Conservation (phyloP, 306 rosid genomes). For the Spatholobus suberectus region DNA sequence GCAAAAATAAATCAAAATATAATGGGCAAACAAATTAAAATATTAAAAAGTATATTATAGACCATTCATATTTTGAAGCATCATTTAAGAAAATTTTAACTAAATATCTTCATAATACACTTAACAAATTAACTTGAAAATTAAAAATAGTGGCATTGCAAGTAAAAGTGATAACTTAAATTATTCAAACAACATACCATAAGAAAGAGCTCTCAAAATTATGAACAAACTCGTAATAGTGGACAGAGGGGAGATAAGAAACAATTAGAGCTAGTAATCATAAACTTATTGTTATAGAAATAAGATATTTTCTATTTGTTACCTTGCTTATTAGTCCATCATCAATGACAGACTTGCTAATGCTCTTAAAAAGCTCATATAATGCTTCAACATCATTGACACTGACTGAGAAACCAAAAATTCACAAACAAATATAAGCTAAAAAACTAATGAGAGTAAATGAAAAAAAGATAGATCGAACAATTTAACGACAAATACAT, state of each 20-base stretch:
- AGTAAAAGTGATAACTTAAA: too few species aligned
- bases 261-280: background rate
- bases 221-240: background rate
- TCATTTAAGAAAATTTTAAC: background rate
- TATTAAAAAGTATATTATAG: background rate
- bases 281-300: background rate
- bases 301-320: background rate
- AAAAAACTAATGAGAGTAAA: background rate
- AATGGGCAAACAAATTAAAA: background rate
- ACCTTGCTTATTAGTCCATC: slow-evolving; percentile 96
- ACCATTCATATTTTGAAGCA: background rate
- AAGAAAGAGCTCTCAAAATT: background rate
- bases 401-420: slow-evolving; percentile 62
- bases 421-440: slow-evolving; percentile 26
- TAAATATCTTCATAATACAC: background rate
- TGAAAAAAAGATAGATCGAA: background rate
- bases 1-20: background rate
- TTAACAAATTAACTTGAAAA: background rate
- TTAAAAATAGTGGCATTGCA: background rate
- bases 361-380: slow-evolving; percentile 86
- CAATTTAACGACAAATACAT: slow-evolving; percentile 5
- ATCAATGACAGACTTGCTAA: slow-evolving; percentile 76
- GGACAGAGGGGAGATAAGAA: background rate
- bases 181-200: background rate
- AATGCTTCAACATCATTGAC: slow-evolving; percentile 94